Evolutionary conservation across 768 basidiomycete genomes (phyloP).

Genomic region (Lentinula boryana): DNA sequence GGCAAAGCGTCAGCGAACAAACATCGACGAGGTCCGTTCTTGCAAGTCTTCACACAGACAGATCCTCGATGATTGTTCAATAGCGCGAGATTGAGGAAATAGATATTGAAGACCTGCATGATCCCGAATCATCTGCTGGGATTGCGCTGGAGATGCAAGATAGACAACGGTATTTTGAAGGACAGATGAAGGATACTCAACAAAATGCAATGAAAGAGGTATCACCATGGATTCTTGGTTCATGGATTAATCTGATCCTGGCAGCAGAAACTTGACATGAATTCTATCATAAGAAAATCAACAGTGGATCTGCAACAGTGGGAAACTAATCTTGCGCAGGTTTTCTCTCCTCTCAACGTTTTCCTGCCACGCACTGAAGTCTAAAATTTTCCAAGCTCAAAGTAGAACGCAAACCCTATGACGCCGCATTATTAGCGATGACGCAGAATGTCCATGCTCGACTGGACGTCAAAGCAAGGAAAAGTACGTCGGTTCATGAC

Average conservation of each 20-base stretch:
- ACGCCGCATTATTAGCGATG: constrained; percentile 67
- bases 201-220: constrained; percentile 24
- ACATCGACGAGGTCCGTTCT: constrained; percentile 33
- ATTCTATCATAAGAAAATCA: constrained; percentile 39
- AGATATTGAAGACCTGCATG: constrained; percentile 81
- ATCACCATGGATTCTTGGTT: constrained; percentile 6
- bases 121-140: constrained; percentile 55
- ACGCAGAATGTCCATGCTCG: constrained; percentile 74
- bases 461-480: constrained; percentile 57
- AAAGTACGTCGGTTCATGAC: constrained; percentile 39
- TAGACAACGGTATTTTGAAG: constrained; percentile 78
- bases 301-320: constrained; percentile 47
- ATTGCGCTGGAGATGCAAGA: constrained; percentile 87
- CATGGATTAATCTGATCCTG: not conserved
- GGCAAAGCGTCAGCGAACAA: constrained; percentile 54
- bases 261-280: constrained; percentile 41
- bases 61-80: not conserved
- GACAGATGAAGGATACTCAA: constrained; percentile 34
- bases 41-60: not conserved
- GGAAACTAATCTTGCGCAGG: constrained; percentile 53
- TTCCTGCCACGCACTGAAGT: not conserved
- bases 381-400: constrained; percentile 40
- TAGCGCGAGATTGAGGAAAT: constrained; percentile 42
- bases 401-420: constrained; percentile 61
- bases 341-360: constrained; percentile 16